These are phyloP conservation scores for Dictyostelium firmibasis DNA, from an alignment of 78 protist genomes.

Conservation along the genomic window DNA sequence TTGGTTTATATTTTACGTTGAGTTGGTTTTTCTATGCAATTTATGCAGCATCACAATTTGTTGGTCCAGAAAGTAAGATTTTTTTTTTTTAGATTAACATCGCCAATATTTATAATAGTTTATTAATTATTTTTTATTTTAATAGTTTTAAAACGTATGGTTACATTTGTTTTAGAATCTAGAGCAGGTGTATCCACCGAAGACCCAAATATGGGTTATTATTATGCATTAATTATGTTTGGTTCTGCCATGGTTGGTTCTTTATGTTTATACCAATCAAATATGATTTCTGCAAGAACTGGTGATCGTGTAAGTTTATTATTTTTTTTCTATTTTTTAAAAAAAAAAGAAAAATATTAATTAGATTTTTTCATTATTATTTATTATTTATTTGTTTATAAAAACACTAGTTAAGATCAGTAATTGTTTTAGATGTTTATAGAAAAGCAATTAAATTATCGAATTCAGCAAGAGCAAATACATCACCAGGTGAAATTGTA, in stretches of 20 bases:
- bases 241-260: conserved; percentile 75
- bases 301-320: conserved; percentile 62
- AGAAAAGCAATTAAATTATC: conserved; percentile 36
- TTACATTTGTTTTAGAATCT: background rate
- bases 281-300: conserved; percentile 73
- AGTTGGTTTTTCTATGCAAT: conserved; percentile 64
- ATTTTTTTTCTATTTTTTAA: background rate
- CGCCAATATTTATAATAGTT: too few species aligned
- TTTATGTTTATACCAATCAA: conserved; percentile 64
- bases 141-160: conserved; percentile 35
- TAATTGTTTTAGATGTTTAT: conserved; percentile 72
- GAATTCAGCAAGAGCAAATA: conserved; percentile 39
- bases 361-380: background rate
- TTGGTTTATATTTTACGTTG: conserved; percentile 48
- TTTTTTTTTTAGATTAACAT: background rate
- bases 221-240: conserved; percentile 57
- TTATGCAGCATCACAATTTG: conserved; percentile 75
- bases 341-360: too few species aligned
- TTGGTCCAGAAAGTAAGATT: conserved; percentile 49
- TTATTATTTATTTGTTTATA: background rate
- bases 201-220: conserved; percentile 70
- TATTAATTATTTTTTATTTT: background rate
- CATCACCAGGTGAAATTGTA: conserved; percentile 86
- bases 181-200: background rate
- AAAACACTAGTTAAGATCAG: conserved; percentile 40